A percentile compares a stretch with the other conserved stretches of the same genome.
Conservation (phyloP, 495 filamentous ascomycete species). For the Annulohypoxylon nitens region DNA sequence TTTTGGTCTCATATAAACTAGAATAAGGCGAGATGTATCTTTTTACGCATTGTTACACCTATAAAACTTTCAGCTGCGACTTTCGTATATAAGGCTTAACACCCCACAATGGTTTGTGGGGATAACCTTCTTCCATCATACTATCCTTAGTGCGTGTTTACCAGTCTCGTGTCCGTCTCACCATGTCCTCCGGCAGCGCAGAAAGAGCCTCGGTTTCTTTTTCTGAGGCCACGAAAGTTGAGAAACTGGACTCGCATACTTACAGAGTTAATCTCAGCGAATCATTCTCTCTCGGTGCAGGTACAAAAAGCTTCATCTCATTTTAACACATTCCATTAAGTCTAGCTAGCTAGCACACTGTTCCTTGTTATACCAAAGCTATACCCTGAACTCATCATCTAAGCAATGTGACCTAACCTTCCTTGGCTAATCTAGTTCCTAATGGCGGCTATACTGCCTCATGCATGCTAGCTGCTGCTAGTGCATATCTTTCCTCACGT, state of each 20-base stretch:
- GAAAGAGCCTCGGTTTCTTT: slow-evolving; percentile 38
- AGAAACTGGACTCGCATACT: slow-evolving; percentile 68
- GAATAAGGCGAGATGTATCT: too few relatives aligned
- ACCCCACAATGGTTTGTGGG: too few relatives aligned
- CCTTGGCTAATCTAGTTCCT: slow-evolving; percentile 67
- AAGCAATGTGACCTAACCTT: background rate
- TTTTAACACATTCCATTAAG: background rate
- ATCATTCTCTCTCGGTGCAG: slow-evolving; percentile 77
- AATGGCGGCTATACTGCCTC: slow-evolving; percentile 85
- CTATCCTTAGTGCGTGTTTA: too few relatives aligned
- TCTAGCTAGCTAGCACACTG: background rate
- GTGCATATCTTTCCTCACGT: slow-evolving; percentile 70
- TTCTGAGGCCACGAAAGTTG: slow-evolving; percentile 58
- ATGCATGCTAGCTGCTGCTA: slow-evolving; percentile 69
- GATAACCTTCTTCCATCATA: too few relatives aligned
- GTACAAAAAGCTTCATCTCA: slow-evolving; percentile 12
- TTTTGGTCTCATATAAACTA: too few relatives aligned
- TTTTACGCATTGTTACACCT: too few relatives aligned
- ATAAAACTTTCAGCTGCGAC: too few relatives aligned
- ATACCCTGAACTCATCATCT: background rate
- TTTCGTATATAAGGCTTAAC: too few relatives aligned
- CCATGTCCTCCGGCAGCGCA: background rate
- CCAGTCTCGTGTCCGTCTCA: background rate
- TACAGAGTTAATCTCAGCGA: slow-evolving; percentile 70
- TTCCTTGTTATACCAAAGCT: too few relatives aligned